Base-by-base conservation (phyloP, 2,329 filamentous ascomycete species). In the Fusarium nygamai region DNA sequence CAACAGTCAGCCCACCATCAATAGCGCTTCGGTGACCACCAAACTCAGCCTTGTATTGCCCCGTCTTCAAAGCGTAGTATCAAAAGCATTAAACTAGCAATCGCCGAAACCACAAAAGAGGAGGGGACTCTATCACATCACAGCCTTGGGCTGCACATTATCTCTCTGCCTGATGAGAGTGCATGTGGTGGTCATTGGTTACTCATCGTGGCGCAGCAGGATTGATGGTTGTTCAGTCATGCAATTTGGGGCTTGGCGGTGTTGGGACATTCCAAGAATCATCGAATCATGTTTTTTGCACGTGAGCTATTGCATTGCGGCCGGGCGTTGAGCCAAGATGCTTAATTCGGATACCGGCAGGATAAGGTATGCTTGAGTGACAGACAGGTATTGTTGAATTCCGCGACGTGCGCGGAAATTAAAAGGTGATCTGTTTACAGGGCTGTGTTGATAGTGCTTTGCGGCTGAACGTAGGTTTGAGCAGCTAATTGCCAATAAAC, bases 281-380 rank as follows among this genome's bases (percentile, higher is more conserved):
- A 33, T 51, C 48, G 44, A 57, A 70, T 63, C 43, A 69, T 33
- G 19, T 43, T 29, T 22, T 22, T 11, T 33, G 3, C 36, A 58
- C 64, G 67, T 58, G 60, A 46, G 24, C 39, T 17, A 3, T 68
- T 38, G 13, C 63, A 74, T 64, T 44, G 44, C 7, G 57, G 22
- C 5, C 57, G 71, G 71, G 71, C 71, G 71, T 69, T 36, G 22
- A 51, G 39, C 51, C 51, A 64, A 72, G 22, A 68, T 41, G 10
- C 34, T 48, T 19, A 16, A 68, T 72, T 71, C 71, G 71, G 71
- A 61, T 72, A 59, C 50, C 63, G 71, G 71, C 71, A 74, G 63
- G 33, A 27, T n/a, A n/a, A n/a, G n/a, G n/a, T 6, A 47, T 46
- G 27, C 46, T 29, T 31, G 10, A 20, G 20, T 68, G n/a, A n/a